These are phyloP conservation scores for Periconia sp. DNA, from an alignment of 2,329 filamentous ascomycete genomes.

Conservation along the genomic window DNA sequence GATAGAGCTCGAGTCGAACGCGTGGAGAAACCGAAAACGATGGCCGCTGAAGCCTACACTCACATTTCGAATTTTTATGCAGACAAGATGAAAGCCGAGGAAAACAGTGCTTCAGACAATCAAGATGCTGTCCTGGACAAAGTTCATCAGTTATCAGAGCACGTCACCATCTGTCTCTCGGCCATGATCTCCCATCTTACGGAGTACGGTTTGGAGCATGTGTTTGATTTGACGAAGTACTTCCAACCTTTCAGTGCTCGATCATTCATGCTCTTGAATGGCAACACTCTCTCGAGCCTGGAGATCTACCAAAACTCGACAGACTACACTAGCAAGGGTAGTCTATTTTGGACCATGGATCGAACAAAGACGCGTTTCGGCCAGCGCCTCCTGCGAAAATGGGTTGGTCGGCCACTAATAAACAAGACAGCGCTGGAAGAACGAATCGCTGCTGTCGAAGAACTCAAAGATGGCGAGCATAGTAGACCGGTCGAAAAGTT, in stretches of 20 bases:
- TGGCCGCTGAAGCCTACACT: conserved; percentile 80
- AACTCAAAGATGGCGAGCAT: conserved; percentile 71
- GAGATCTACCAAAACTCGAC: conserved; percentile 97
- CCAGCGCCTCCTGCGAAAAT: conserved; percentile 83
- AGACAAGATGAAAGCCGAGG: conserved; percentile 67
- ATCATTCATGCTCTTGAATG: conserved; percentile 94
- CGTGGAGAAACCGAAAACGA: conserved; percentile 73
- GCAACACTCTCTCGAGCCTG: conserved; percentile 88
- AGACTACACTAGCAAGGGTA: conserved; percentile 80
- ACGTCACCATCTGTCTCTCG: conserved; percentile 88
- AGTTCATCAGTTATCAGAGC: conserved; percentile 79
- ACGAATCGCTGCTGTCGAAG: conserved; percentile 81
- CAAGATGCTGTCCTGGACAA: conserved; percentile 72
- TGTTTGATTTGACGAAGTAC: conserved; percentile 95
- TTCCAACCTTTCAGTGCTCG: conserved; percentile 94
- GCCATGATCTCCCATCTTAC: conserved; percentile 93
- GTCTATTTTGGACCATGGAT: conserved; percentile 93
- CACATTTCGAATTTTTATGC: conserved; percentile 94
- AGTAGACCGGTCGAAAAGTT: conserved; percentile 72
- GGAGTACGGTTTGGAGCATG: conserved; percentile 91
- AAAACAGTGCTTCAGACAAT: conserved; percentile 34
- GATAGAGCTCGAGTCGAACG: conserved; percentile 86
- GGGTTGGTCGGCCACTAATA: conserved; percentile 88
- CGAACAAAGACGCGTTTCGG: conserved; percentile 90
- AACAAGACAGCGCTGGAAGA: conserved; percentile 74